Base-by-base conservation (phyloP, 2,329 filamentous ascomycete genomes). In the Verticillium nonalfalfae region DNA sequence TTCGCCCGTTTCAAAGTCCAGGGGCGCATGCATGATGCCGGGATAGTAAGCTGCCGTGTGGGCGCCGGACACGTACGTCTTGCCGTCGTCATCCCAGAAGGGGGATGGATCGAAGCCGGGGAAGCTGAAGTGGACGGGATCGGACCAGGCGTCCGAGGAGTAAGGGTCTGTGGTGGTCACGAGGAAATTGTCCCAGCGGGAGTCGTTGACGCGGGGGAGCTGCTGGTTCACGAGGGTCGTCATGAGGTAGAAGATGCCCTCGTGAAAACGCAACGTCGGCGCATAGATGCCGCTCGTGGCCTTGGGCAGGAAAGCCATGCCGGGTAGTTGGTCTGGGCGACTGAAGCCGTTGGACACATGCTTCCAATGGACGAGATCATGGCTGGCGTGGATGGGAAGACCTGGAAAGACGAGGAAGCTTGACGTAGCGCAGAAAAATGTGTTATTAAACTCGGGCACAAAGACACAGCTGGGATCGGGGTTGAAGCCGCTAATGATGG, bases 1-100 rank as follows among this genome's bases (percentile, higher is more conserved):
- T 31, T 69, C 68, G 35, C 75, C 75, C 0, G 75, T 76, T 18
- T 64, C 64, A 9, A 77, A 67, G 61, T 78, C 62, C 4, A 78
- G 64, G 56, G 72, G 66, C 33, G 67, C 64, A 6, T 75, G 64
- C 10, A 68, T 60, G 33, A 76, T 65, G 5, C 67, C 64, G 26
- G 71, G 39, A 15, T 45, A 45, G n/a, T 45, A 45, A 9, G 39
- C 39, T 14, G 39, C 39, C 5, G 45, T 50, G 18, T 13, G n/a
- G n/a, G 45, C 45, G 7, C 7, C 18, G 68, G 71, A 68, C 14
- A 79, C 68, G 63, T 81, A 80, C 0, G 69, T 66, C 61, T 77
- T 81, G 45, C 45, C 45, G 0, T 82, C 83, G 1, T 78, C 76
- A 57, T 86, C 80, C 80, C 83, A 87, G 65, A 84, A 83, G 1